phyloP scores from a whole-genome alignment of 2,329 filamentous ascomycete genomes.

The Rosellinia necatrix region DNA sequence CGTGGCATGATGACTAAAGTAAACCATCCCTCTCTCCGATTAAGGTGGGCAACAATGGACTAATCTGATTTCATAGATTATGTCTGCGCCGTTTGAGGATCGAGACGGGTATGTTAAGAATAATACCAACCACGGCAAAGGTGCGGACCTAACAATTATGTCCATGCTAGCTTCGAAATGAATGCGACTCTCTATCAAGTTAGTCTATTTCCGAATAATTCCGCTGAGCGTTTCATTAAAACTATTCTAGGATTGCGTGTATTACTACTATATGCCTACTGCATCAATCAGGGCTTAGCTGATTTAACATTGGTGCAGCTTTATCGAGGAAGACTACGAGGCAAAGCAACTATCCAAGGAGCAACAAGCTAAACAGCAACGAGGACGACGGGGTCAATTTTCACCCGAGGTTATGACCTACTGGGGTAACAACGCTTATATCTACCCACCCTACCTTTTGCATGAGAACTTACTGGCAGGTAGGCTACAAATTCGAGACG shows the following conservation, averaged over 20 bases:
- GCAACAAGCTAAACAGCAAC: constrained; percentile 61
- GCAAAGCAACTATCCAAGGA: constrained; percentile 68
- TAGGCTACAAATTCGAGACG: constrained; percentile 96
- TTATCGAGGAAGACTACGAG: constrained; percentile 87
- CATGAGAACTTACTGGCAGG: constrained; percentile 7
- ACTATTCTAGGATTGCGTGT: constrained; percentile 57
- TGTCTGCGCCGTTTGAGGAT: constrained; percentile 81
- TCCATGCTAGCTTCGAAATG: constrained; percentile 77
- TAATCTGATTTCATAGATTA: constrained; percentile 62
- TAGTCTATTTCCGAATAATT: constrained; percentile 40
- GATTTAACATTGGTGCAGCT: constrained; percentile 55
- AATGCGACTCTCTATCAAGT: constrained; percentile 92
- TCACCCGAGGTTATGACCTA: constrained; percentile 85
- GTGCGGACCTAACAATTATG: neutral
- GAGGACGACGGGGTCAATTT: constrained; percentile 46
- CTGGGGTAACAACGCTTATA: constrained; percentile 67
- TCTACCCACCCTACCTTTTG: neutral
- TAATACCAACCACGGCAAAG: constrained; percentile 3
- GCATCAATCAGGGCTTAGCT: neutral
- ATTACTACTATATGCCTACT: constrained; percentile 33
- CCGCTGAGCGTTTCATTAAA: constrained; percentile 25
- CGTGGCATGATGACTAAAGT: constrained; percentile 99
- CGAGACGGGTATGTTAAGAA: constrained; percentile 68
- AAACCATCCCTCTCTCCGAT: neutral
- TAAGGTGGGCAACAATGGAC: neutral